phyloP scores from a whole-genome alignment of 176 grass and related monocot species.

The Carex myosuroides region DNA sequence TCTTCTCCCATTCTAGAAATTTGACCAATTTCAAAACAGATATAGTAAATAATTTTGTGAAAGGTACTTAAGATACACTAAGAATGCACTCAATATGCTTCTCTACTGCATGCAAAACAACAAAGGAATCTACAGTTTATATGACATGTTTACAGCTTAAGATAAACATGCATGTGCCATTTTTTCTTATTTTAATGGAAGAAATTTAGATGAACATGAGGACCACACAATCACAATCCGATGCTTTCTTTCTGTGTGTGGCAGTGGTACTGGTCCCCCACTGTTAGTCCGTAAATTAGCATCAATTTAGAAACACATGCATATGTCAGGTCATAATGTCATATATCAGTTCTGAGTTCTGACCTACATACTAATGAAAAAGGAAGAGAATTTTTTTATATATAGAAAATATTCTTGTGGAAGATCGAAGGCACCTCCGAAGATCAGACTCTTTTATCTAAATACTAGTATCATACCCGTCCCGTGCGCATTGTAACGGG shows the following conservation, averaged over 20 bases:
- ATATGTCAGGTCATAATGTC: not conserved
- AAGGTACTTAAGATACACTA: not conserved
- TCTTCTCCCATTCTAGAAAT: not conserved
- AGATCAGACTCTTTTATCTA: too few relatives aligned
- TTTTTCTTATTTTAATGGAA: conserved; percentile 1
- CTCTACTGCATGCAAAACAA: not conserved
- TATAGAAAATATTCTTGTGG: too few relatives aligned
- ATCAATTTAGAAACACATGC: not conserved
- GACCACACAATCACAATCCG: not conserved
- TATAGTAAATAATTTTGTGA: not conserved
- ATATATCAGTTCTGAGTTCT: not conserved
- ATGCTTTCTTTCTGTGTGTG: not conserved
- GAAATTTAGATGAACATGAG: not conserved
- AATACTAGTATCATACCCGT: too few relatives aligned
- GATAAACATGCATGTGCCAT: not conserved
- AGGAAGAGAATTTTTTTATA: too few relatives aligned
- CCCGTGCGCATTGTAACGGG: too few relatives aligned
- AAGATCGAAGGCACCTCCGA: too few relatives aligned
- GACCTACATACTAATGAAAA: not conserved
- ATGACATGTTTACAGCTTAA: not conserved
- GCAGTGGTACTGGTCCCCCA: not conserved
- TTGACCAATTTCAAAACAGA: not conserved
- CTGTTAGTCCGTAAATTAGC: not conserved
- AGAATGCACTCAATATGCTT: not conserved
- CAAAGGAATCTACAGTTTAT: not conserved